Evolutionary conservation across 2,329 filamentous ascomycete genomes (phyloP), one percentile per base, ranked within the genome.

Genomic region (Pestalotiopsis fici): DNA sequence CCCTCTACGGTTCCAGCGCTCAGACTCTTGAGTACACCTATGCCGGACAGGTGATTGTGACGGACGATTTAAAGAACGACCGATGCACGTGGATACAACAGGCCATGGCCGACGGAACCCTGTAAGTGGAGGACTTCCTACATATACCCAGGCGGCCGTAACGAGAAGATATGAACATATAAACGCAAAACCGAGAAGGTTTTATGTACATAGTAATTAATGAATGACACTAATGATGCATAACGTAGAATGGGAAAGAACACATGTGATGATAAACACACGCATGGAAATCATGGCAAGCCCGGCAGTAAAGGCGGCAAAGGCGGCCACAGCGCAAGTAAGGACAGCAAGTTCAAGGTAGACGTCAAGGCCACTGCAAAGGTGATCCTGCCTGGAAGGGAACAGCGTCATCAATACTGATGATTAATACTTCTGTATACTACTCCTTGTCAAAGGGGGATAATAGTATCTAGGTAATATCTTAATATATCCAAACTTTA

Each of bases 61-160:
- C 59, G 1, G 75, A 77, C 68, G 70, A 74, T 50, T 66, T 75
- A 67, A 75, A 73, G 18, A 79, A 78, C 66, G 67, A 65, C 7
- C 71, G 78, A 37, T 80, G 79, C 71, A 68, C 67, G 12, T 81
- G 75, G 75, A 76, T 76, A 69, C 77, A 78, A 67, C 65, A 71
- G 64, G 74, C 75, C 5, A 70, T 76, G 69, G 69, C 73, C 4
- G 64, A 75, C 21, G 74, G 74, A 35, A 27, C 35, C 9, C 7
- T 66, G 37, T 66, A 50, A 61, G 23, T 59, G 59, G 59, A 62
- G 59, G 39, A 62, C 21, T 47, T 21, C 15, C 55, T 27, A 57
- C 23, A 23, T 9, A 27, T 21, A 23, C 31, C 35, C 59, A 50
- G 59, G 35, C 59, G 59, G 59, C n/a, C 59, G 21, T 62, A 21